phyloP scores from a whole-genome alignment of 2,329 filamentous ascomycete species.

The Cadophora luteo-olivacea region DNA sequence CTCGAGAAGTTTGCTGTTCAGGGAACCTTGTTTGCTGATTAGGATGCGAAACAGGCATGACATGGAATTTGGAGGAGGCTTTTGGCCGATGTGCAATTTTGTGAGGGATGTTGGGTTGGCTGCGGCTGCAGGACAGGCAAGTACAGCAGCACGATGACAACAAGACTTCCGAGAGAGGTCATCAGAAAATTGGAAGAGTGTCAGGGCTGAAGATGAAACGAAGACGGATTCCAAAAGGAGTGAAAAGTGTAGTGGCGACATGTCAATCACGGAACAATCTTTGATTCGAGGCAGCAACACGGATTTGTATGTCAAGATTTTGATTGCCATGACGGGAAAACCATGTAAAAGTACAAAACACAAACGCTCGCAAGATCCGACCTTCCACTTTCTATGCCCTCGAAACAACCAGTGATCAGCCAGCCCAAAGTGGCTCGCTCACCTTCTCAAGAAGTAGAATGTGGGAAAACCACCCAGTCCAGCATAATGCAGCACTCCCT shows the following conservation, averaged over 20 bases:
- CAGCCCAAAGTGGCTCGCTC: slow-evolving; percentile 11
- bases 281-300: not conserved
- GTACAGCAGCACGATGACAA: not conserved
- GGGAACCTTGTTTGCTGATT: slow-evolving; percentile 15
- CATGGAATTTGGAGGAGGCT: slow-evolving; percentile 74
- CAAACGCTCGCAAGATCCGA: slow-evolving; percentile 26
- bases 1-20: not conserved
- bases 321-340: slow-evolving; percentile 31
- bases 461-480: slow-evolving; percentile 20
- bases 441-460: slow-evolving; percentile 9
- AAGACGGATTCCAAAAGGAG: not conserved
- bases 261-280: not conserved
- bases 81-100: slow-evolving; percentile 59
- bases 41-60: slow-evolving; percentile 65
- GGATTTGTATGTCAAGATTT: slow-evolving; percentile 24
- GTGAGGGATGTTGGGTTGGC: slow-evolving; percentile 34
- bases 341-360: slow-evolving; percentile 39
- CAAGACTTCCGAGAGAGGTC: not conserved
- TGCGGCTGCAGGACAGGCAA: slow-evolving; percentile 10
- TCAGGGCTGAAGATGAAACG: not conserved
- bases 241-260: not conserved
- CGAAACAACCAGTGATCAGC: slow-evolving; percentile 18
- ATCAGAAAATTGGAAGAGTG: not conserved
- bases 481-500: slow-evolving; percentile 26
- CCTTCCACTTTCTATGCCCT: slow-evolving; percentile 33